Evolutionary conservation across 2,329 filamentous ascomycete species (phyloP), one percentile per base, ranked within the genome.

Genomic region (Penicillium rolfsii): DNA sequence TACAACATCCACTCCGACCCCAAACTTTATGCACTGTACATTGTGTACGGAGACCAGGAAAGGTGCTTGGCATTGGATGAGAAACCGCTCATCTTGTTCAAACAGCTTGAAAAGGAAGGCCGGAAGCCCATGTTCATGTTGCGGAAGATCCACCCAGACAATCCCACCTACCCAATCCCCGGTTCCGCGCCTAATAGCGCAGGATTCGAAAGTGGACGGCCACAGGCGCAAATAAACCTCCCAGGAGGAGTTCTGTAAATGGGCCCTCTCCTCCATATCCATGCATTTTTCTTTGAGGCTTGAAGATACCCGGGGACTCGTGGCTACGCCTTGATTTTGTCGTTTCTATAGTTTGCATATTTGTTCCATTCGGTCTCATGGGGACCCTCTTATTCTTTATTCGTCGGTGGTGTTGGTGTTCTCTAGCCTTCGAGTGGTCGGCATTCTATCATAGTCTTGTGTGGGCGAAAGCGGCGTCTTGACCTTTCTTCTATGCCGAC

Each of bases 81-180:
- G 79, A 94, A 96, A 71, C 95, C 95, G 9, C 81, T 99, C 60
- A 96, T 97, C 64, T 79, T 99, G 64, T 99, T 99, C 80, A 99
- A 99, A 80, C 93, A 98, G 75, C 82, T 99, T 59, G 93, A 98
- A 74, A 93, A 93, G 76, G 95, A 98, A 80, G 95, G 95, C 50
- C 90, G 96, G 79, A 99, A 98, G 76, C 95, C 95, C 24, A 98
- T 98, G 95, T 99, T 99, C 73, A 99, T 99, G 95, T 81, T 99
- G 59, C 83, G 95, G 57, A 85, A 88, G 67, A 84, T 85, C n/a
- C 83, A 84, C 57, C 77, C 81, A 9, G 68, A 67, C 35, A 70
- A 66, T 57, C 67, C 68, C 33, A 55, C 52, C 62, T n/a, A 65
- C 60, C 55, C 16, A 7, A 41, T 53, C 40, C 52, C 56, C 12